phyloP scores from a whole-genome alignment of 768 basidiomycete genomes.

The Lactarius trivialis region DNA sequence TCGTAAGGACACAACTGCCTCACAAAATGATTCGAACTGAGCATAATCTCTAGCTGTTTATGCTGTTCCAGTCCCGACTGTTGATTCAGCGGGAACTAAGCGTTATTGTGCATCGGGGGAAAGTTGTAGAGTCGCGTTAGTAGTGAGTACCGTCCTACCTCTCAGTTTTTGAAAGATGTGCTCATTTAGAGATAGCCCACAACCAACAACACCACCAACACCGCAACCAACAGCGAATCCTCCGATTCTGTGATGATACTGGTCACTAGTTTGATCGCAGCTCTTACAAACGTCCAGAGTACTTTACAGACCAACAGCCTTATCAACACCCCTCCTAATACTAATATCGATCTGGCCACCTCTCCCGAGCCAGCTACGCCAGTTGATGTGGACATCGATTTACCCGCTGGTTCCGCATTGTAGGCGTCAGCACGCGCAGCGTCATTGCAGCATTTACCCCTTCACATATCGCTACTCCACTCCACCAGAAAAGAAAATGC shows the following conservation, averaged over 20 bases:
- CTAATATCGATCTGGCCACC: background rate
- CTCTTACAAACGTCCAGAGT: background rate
- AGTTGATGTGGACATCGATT: too few relatives aligned
- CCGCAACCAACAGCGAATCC: too few relatives aligned
- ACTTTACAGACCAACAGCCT: background rate
- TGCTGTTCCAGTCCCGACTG: conserved; percentile 2
- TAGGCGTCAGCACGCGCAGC: background rate
- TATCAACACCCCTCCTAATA: too few relatives aligned
- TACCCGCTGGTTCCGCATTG: background rate
- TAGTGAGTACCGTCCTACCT: background rate
- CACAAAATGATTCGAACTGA: background rate
- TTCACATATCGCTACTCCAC: background rate
- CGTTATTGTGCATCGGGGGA: background rate
- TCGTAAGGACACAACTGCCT: background rate
- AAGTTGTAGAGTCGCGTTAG: background rate
- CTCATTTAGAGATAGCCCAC: background rate
- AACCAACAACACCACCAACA: background rate
- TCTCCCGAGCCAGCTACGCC: background rate
- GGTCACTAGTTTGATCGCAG: background rate
- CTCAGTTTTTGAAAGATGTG: background rate
- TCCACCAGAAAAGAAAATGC: background rate
- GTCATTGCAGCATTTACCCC: background rate
- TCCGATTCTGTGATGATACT: background rate
- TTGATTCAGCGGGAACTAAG: background rate
- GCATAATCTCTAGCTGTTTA: background rate